Conservation (phyloP, 169 alveolate species). For the Plasmodium vivax region DNA sequence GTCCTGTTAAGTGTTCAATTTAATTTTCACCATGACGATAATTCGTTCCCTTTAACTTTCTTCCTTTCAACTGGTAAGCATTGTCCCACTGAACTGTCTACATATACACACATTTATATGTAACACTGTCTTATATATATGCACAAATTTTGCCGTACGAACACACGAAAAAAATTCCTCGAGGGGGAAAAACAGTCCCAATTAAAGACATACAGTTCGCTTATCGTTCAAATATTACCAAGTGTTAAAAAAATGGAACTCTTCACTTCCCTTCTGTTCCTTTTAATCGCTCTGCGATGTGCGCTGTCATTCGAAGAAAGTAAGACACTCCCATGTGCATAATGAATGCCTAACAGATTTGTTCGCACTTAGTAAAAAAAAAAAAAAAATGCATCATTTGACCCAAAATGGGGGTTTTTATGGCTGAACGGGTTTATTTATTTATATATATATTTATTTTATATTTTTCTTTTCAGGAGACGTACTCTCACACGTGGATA, state of each 20-base stretch:
- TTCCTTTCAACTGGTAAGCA: neutral
- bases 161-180: neutral
- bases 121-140: neutral
- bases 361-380: neutral
- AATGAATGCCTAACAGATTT: neutral
- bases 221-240: neutral
- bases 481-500: neutral
- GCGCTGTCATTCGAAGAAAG: constrained; percentile 20
- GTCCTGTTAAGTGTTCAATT: neutral
- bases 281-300: constrained; percentile 24
- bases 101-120: neutral
- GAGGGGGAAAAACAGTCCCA: neutral
- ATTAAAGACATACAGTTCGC: neutral
- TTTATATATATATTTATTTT: no score
- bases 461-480: constrained; percentile 16
- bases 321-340: constrained; percentile 1
- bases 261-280: neutral
- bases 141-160: neutral
- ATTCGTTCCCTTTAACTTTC: neutral
- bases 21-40: neutral
- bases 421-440: neutral
- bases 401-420: neutral
- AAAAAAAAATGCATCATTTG: neutral
- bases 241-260: constrained; percentile 28
- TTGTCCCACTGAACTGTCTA: neutral